Evolutionary conservation across 163 green algal species (phyloP).

Genomic region (Prototheca wickerhamii): DNA sequence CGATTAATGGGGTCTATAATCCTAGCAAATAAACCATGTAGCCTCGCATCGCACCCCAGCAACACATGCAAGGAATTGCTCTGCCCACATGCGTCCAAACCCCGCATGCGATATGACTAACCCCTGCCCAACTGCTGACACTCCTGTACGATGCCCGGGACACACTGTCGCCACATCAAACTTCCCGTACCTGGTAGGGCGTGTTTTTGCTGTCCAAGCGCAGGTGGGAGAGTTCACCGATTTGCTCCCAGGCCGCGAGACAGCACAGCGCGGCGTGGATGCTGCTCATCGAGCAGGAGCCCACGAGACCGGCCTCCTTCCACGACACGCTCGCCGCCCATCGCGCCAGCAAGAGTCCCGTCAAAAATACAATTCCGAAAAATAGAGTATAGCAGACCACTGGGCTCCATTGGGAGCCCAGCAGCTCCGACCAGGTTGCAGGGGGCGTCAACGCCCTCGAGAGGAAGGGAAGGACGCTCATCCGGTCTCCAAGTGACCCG

Average conservation of each 20-base stretch:
- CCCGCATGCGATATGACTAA: too few species aligned
- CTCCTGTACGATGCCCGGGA: too few species aligned
- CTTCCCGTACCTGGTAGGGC: neutral
- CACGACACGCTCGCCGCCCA: conserved; percentile 1
- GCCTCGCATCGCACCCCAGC: neutral
- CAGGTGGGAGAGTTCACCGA: neutral
- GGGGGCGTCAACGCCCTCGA: neutral
- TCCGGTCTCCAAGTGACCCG: too few species aligned
- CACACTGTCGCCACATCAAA: too few species aligned
- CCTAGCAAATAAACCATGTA: neutral
- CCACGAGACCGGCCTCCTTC: conserved; percentile 6
- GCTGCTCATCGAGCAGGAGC: conserved; percentile 14
- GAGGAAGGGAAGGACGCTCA: neutral
- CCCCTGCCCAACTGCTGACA: neutral
- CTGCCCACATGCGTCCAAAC: too few species aligned
- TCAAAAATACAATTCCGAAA: conserved; percentile 1
- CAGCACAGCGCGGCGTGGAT: neutral
- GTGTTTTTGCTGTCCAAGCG: neutral
- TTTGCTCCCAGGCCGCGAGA: neutral
- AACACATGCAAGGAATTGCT: neutral
- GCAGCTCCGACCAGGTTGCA: neutral
- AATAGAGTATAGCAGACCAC: neutral
- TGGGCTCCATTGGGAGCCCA: neutral
- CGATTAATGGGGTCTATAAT: neutral
- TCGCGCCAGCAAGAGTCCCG: neutral